Evolutionary conservation across 1,284 basidiomycete genomes (phyloP).

Genomic region (Caloboletus firmus): DNA sequence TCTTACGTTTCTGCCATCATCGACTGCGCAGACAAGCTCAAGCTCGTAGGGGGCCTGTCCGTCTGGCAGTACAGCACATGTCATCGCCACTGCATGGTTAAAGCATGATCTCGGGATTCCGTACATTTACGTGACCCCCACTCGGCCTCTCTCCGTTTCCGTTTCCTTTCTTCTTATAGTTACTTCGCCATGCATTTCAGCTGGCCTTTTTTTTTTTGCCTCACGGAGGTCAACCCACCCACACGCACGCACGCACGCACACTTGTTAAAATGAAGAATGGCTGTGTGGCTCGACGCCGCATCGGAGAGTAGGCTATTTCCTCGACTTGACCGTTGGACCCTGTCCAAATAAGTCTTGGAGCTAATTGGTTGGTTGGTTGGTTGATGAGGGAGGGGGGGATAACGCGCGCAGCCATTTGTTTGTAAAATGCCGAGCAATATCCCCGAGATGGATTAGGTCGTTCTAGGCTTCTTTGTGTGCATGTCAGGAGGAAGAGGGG

Average conservation of each 20-base stretch:
- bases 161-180: neutral
- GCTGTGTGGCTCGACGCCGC: no score
- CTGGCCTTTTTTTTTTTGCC: no score
- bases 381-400: no score
- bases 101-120: constrained; percentile 33
- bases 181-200: neutral
- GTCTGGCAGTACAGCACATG: constrained; percentile 15
- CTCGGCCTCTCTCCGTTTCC: no score
- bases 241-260: no score
- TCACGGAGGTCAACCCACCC: no score
- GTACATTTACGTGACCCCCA: constrained; percentile 31
- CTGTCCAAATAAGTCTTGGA: no score
- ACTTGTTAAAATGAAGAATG: no score
- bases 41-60: neutral
- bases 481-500: no score
- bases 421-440: neutral
- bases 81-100: constrained; percentile 34
- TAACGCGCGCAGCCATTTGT: constrained; percentile 9
- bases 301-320: no score
- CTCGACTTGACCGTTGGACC: no score
- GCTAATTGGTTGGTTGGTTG: no score
- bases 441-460: constrained; percentile 1
- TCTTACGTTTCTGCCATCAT: constrained; percentile 24
- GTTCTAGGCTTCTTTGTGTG: neutral
- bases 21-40: constrained; percentile 1